Percentiles rank a stretch among this genome's conserved stretches.
Evolutionary conservation across 2,329 filamentous ascomycete species (phyloP).

Genomic region (Fusarium sp.): DNA sequence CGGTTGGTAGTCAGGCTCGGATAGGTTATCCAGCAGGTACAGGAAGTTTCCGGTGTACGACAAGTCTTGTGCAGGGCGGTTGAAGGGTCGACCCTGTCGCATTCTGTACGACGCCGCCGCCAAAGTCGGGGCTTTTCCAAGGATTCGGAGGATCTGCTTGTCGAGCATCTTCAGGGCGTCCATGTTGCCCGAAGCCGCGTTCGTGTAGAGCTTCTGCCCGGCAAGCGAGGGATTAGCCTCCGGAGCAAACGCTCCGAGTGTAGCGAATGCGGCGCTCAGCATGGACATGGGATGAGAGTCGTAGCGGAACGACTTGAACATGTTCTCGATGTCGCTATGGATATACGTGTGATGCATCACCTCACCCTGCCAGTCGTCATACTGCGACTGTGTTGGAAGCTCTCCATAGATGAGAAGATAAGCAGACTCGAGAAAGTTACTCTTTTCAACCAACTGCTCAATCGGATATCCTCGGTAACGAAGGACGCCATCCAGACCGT

Average conservation of each 20-base stretch:
- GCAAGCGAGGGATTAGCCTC: conserved; percentile 65
- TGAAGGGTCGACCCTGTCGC: conserved; percentile 65
- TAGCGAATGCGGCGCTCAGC: conserved; percentile 64
- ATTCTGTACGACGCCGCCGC: conserved; percentile 67
- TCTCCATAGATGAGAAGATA: conserved; percentile 66
- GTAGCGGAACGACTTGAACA: conserved; percentile 65
- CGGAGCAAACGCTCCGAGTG: conserved; percentile 63
- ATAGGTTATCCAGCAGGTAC: conserved; percentile 66
- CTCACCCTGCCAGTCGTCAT: conserved; percentile 59
- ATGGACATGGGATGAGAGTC: conserved; percentile 67
- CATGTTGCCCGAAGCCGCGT: conserved; percentile 58
- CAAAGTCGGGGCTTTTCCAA: conserved; percentile 65
- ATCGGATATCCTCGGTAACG: conserved; percentile 67
- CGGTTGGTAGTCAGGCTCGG: conserved; percentile 61
- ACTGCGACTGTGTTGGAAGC: conserved; percentile 60
- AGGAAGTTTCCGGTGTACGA: conserved; percentile 69
- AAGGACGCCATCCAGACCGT: conserved; percentile 64
- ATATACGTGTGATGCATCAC: conserved; percentile 66
- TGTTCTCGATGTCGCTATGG: conserved; percentile 63
- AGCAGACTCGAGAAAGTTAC: conserved; percentile 63
- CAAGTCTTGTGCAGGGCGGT: conserved; percentile 61
- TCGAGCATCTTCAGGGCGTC: conserved; percentile 61
- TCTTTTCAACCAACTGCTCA: conserved; percentile 63
- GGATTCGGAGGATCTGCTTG: conserved; percentile 65
- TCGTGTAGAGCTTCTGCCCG: conserved; percentile 64